Evolutionary conservation across 169 alveolate genomes (phyloP), one percentile per base, ranked within the genome.

Genomic region (Plasmodium gallinaceum): DNA sequence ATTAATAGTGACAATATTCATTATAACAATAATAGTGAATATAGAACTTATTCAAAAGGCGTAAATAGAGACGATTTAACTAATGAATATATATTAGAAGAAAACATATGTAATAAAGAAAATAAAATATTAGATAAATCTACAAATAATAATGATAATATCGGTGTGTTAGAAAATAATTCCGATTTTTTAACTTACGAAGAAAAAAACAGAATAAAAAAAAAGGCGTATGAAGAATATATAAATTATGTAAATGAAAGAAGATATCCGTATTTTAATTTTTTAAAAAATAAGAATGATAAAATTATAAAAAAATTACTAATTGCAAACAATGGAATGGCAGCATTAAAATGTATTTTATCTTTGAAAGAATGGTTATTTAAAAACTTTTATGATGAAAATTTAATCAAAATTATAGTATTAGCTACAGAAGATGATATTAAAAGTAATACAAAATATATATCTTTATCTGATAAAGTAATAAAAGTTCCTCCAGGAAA

Each of bases 351-450:
- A 62, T 92, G 95, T 52, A 92, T 92, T 14, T 46, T 91, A 26
- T 92, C 95, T 3, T 74, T 92, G 89, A 92, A 92, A 64, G 93
- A 92, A 46, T 92, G 95, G 95, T 88, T 92, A 68, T 92, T 88
- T 88, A 92, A 80, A 51, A 75, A 89, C 12, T 92, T 92, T 80
- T 74, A 90, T 20, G 92, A 92, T 76, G 95, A 92, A 52, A 88
- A 92, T 42, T 91, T 92, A 26, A 88, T 92, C n/a, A 86, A 92
- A 80, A 88, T 92, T 52, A 90, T 92, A 46, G 95, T 92, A 7
- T 66, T 92, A 88, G 95, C 95, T 12, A 92, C 95, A 6, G 90
- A 91, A 0, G 95, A 92, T 20, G 95, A 92, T 61, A 92, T 92
- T 18, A 37, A 54, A 76, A 92, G 95, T 70, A 92, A 92, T 37